phyloP scores from a whole-genome alignment of 1,139 yeast genomes.

The Candida gigantensis region DNA sequence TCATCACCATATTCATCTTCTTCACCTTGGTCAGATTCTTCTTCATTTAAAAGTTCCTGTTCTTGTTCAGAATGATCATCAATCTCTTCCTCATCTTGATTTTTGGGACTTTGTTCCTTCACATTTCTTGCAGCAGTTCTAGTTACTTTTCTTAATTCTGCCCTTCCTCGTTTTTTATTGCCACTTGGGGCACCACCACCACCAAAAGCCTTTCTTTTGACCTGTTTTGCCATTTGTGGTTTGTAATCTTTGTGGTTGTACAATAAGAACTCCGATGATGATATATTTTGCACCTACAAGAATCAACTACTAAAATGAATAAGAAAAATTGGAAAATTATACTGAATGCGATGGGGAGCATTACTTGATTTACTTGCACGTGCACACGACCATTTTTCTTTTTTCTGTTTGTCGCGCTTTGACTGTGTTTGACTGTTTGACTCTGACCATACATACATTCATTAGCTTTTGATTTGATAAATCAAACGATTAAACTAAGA shows the following conservation, averaged over 20 bases:
- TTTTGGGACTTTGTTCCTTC: constrained; percentile 14
- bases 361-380: background rate
- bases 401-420: no score
- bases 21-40: constrained; percentile 11
- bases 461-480: constrained; percentile 1
- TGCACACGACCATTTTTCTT: constrained; percentile 6
- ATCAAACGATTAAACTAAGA: constrained; percentile 6
- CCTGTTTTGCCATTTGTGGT: constrained; percentile 15
- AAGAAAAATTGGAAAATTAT: constrained; percentile 2
- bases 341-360: constrained; percentile 2
- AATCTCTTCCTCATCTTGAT: constrained; percentile 7
- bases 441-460: no score
- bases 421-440: no score
- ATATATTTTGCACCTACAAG: constrained; percentile 10
- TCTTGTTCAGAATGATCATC: constrained; percentile 10
- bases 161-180: constrained; percentile 53
- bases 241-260: no score
- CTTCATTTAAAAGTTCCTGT: constrained; percentile 12
- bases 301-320: background rate
- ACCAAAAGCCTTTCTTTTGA: constrained; percentile 11
- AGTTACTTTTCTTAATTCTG: constrained; percentile 56
- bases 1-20: constrained; percentile 16
- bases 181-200: background rate
- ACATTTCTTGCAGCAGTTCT: constrained; percentile 53
- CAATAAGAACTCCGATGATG: no score